These are phyloP conservation scores for Waltergamsia citrina DNA, from an alignment of 2,329 filamentous ascomycete species.

Conservation along the genomic window DNA sequence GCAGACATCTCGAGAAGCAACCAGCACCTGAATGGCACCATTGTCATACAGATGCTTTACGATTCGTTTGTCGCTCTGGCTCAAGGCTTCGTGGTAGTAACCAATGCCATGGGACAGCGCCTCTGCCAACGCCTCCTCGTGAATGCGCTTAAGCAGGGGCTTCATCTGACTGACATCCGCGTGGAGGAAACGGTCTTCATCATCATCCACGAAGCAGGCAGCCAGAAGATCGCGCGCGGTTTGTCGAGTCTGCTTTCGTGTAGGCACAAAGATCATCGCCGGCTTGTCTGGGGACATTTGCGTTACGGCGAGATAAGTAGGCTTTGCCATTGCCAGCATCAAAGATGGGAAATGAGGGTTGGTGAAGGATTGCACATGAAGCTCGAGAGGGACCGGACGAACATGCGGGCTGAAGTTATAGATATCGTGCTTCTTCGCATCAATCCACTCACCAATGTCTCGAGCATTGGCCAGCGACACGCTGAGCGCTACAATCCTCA, in stretches of 20 bases:
- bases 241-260: slow-evolving; percentile 80
- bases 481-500: slow-evolving; percentile 83
- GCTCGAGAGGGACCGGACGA: slow-evolving; percentile 78
- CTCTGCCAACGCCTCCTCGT: slow-evolving; percentile 80
- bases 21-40: slow-evolving; percentile 79
- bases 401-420: slow-evolving; percentile 97
- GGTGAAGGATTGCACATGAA: slow-evolving; percentile 91
- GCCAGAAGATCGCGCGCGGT: slow-evolving; percentile 81
- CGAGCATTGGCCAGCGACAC: slow-evolving; percentile 89
- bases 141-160: slow-evolving; percentile 71
- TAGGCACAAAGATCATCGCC: slow-evolving; percentile 85
- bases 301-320: slow-evolving; percentile 79
- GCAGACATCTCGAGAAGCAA: slow-evolving; percentile 74
- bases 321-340: slow-evolving; percentile 98
- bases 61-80: slow-evolving; percentile 81
- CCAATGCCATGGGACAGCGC: slow-evolving; percentile 89
- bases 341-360: slow-evolving; percentile 96
- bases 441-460: slow-evolving; percentile 96
- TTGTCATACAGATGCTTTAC: slow-evolving; percentile 86
- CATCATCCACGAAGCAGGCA: slow-evolving; percentile 79
- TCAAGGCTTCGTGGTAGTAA: slow-evolving; percentile 94
- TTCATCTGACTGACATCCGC: slow-evolving; percentile 72
- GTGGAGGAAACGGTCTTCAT: slow-evolving; percentile 90
- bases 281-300: slow-evolving; percentile 86
- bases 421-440: slow-evolving; percentile 93